These are phyloP conservation scores for Caloboletus firmus DNA, from an alignment of 1,284 basidiomycete species.

Conservation along the genomic window DNA sequence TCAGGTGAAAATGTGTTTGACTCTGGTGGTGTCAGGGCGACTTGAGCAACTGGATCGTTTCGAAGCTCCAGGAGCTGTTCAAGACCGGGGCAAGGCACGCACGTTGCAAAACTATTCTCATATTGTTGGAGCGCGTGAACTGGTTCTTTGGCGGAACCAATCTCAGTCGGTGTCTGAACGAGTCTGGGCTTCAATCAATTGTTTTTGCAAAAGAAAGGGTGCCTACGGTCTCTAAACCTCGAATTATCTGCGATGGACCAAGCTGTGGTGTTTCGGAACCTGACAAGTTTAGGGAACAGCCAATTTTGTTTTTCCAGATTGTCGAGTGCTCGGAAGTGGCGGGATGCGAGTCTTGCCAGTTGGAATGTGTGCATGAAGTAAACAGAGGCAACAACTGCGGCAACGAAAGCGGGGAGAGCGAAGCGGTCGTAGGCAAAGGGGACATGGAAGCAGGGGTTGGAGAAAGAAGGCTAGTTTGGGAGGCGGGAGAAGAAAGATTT, in stretches of 20 bases:
- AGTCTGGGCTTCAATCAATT: not conserved
- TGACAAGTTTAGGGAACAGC: not conserved
- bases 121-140: not conserved
- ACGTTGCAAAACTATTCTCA: not conserved
- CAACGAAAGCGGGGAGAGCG: constrained; percentile 15
- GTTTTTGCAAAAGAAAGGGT: not conserved
- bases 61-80: constrained; percentile 2
- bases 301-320: not conserved
- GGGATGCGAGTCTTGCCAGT: not conserved
- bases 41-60: constrained; percentile 5
- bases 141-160: not conserved
- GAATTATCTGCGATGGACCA: constrained; percentile 2
- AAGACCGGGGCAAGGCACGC: not conserved
- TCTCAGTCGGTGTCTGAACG: constrained; percentile 12
- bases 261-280: not conserved
- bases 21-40: not conserved
- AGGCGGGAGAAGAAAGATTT: not conserved
- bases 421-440: not conserved
- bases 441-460: not conserved
- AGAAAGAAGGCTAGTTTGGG: constrained; percentile 2
- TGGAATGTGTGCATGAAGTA: not conserved
- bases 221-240: constrained; percentile 18
- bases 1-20: not conserved
- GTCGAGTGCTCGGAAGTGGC: not conserved
- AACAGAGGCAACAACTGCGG: constrained; percentile 10